phyloP scores from a whole-genome alignment of 495 filamentous ascomycete species.

The Neurospora intermedia region DNA sequence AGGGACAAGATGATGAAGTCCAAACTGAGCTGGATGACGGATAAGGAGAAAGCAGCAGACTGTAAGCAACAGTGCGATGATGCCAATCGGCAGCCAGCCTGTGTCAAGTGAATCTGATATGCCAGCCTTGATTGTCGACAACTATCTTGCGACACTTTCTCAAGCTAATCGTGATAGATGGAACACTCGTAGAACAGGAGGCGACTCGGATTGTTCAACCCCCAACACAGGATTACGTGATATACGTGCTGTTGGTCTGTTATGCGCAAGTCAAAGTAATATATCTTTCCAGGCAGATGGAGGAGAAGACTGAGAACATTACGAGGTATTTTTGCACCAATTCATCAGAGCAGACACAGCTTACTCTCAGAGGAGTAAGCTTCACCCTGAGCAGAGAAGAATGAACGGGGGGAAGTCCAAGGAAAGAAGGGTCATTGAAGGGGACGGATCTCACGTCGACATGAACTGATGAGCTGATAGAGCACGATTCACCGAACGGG shows the following conservation, averaged over 20 bases:
- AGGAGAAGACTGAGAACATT: neutral
- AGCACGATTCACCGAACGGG: neutral
- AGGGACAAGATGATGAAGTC: constrained; percentile 13
- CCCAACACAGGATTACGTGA: neutral
- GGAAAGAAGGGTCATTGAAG: too few species aligned
- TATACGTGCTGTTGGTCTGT: neutral
- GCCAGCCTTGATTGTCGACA: neutral
- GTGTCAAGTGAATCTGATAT: neutral
- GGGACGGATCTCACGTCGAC: neutral
- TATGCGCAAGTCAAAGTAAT: neutral
- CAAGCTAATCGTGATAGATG: neutral
- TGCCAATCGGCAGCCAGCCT: neutral
- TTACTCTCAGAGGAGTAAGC: neutral
- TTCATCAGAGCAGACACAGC: too few species aligned
- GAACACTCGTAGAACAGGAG: neutral
- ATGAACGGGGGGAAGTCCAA: neutral
- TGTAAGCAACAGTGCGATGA: neutral
- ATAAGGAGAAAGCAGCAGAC: constrained; percentile 1
- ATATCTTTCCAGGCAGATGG: neutral
- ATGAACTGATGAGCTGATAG: neutral
- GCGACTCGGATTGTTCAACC: neutral
- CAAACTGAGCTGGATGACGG: constrained; percentile 14
- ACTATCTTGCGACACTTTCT: neutral
- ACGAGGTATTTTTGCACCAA: neutral
- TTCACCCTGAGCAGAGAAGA: neutral